Conservation (phyloP, 2,329 filamentous ascomycete species). For the Coniella lustricola region DNA sequence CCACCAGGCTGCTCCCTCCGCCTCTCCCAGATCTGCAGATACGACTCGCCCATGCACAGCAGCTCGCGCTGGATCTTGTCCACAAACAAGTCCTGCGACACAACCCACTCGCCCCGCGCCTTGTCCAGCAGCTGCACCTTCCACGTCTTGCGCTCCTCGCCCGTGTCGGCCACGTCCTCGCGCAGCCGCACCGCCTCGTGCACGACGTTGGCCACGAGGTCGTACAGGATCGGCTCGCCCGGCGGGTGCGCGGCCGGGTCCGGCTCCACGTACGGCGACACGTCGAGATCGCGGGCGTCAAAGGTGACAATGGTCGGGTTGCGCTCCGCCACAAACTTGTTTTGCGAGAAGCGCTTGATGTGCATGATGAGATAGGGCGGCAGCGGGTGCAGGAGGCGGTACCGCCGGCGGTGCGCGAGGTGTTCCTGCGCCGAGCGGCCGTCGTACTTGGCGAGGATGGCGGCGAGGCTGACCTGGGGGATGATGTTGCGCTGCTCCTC, state of each 20-base stretch:
- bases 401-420: slow-evolving; percentile 78
- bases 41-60: slow-evolving; percentile 86
- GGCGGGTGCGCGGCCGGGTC: slow-evolving; percentile 63
- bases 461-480: slow-evolving; percentile 77
- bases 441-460: slow-evolving; percentile 87
- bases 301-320: slow-evolving; percentile 99
- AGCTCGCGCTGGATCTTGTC: slow-evolving; percentile 84
- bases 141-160: slow-evolving; percentile 84
- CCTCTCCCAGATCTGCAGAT: slow-evolving; percentile 94
- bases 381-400: slow-evolving; percentile 81
- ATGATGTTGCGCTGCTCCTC: slow-evolving; percentile 94
- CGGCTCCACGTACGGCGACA: slow-evolving; percentile 86
- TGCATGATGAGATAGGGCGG: slow-evolving; percentile 90
- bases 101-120: slow-evolving; percentile 78
- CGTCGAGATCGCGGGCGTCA: slow-evolving; percentile 73
- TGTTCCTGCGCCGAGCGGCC: slow-evolving; percentile 82
- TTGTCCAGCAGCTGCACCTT: slow-evolving; percentile 84
- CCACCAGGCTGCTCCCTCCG: slow-evolving; percentile 47
- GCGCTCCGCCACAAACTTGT: slow-evolving; percentile 92
- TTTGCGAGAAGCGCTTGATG: slow-evolving; percentile 92
- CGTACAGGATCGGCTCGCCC: slow-evolving; percentile 85
- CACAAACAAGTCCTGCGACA: slow-evolving; percentile 90
- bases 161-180: slow-evolving; percentile 83
- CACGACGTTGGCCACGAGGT: slow-evolving; percentile 90
- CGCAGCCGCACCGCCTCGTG: slow-evolving; percentile 72